Conservation (phyloP, 495 filamentous ascomycete species). For the Chlorociboria aeruginascens region DNA sequence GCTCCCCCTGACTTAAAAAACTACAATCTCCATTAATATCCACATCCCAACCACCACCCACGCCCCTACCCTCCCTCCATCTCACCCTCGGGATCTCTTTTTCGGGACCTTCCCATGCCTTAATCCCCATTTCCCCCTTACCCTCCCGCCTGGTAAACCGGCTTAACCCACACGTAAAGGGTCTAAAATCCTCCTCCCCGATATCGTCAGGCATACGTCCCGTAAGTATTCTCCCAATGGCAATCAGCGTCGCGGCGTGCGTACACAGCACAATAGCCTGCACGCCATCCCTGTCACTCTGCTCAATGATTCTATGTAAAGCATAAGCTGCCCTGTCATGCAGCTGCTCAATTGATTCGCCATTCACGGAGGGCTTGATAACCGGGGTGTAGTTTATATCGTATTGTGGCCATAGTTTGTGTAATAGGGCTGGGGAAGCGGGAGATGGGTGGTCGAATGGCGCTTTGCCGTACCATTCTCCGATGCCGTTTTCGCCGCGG, state of each 20-base stretch:
- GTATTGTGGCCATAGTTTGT: conserved; percentile 50
- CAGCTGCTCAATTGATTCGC: conserved; percentile 66
- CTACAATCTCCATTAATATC: conserved; percentile 70
- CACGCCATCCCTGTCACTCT: conserved; percentile 49
- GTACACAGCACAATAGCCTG: conserved; percentile 69
- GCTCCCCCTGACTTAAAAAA: conserved; percentile 66
- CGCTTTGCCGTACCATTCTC: conserved; percentile 83
- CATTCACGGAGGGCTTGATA: conserved; percentile 52
- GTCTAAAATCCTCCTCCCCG: conserved; percentile 64
- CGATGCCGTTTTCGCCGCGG: conserved; percentile 62
- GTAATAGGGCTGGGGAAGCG: conserved; percentile 44
- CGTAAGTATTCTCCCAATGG: conserved; percentile 69
- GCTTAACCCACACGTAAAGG: conserved; percentile 76
- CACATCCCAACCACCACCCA: conserved; percentile 73
- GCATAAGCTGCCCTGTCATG: conserved; percentile 69
- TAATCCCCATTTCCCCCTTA: conserved; percentile 15
- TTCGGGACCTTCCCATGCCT: conserved; percentile 21
- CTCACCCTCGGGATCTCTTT: conserved; percentile 30
- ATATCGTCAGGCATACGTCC: conserved; percentile 58
- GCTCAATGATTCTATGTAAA: conserved; percentile 55
- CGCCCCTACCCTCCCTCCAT: conserved; percentile 55
- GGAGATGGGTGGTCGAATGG: conserved; percentile 76
- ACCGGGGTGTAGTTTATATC: conserved; percentile 41
- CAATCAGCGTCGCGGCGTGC: conserved; percentile 85
- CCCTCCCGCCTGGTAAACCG: conserved; percentile 30